These are phyloP conservation scores for Ganoderma leucocontextum DNA, from an alignment of 1,284 basidiomycete species.

Conservation along the genomic window DNA sequence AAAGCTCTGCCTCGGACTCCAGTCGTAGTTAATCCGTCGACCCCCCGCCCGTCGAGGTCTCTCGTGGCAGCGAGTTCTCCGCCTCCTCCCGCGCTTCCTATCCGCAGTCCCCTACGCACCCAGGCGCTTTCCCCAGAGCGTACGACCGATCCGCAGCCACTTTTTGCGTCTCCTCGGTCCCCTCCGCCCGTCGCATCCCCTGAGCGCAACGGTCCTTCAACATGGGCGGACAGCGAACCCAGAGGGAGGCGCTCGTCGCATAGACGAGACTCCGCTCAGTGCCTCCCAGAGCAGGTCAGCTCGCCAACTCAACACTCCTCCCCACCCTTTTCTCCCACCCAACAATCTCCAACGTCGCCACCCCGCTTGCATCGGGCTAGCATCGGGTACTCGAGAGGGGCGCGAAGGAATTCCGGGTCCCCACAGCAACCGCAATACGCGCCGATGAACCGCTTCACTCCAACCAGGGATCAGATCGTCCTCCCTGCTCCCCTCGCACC, in stretches of 20 bases:
- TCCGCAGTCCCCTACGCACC: slow-evolving; percentile 1
- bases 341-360: slow-evolving; percentile 1
- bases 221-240: slow-evolving; percentile 13
- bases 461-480: slow-evolving; percentile 31
- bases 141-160: neutral
- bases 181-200: slow-evolving; percentile 11
- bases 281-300: slow-evolving; percentile 9
- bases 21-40: slow-evolving; percentile 11
- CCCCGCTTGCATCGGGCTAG: slow-evolving; percentile 21
- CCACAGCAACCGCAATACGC: slow-evolving; percentile 15
- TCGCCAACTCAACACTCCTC: slow-evolving; percentile 8
- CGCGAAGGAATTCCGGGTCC: slow-evolving; percentile 19
- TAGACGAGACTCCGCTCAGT: slow-evolving; percentile 30
- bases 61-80: neutral
- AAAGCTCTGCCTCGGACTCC: slow-evolving; percentile 19
- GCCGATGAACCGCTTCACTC: slow-evolving; percentile 29
- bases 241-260: slow-evolving; percentile 26
- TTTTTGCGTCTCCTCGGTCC: neutral
- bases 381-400: slow-evolving; percentile 26
- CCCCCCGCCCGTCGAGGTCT: neutral
- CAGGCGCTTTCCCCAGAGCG: neutral
- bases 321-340: slow-evolving; percentile 4
- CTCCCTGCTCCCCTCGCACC: slow-evolving; percentile 35
- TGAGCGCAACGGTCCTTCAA: slow-evolving; percentile 5
- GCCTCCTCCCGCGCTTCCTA: neutral